Evolutionary conservation across 345 rosid species (phyloP).

Genomic region (Arabidopsis suecica): DNA sequence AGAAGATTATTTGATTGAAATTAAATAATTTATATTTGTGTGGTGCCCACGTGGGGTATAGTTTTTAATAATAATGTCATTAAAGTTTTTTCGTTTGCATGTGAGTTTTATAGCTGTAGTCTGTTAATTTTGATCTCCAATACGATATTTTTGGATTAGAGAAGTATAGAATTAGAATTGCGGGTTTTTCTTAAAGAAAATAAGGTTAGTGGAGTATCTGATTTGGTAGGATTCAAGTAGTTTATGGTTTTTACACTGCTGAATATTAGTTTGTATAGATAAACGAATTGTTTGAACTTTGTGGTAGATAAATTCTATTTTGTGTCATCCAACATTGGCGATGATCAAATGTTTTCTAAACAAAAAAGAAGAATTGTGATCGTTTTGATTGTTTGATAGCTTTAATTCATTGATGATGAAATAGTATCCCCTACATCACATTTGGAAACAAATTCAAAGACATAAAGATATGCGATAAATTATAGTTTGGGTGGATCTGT

Average conservation of each 20-base stretch:
- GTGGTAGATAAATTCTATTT: neutral
- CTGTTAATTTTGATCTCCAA: neutral
- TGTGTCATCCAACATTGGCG: neutral
- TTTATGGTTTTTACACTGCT: too few relatives aligned
- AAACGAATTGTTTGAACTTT: neutral
- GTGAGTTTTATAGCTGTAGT: neutral
- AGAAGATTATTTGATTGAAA: slow-evolving; percentile 14
- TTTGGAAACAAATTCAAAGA: neutral
- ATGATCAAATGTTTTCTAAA: neutral
- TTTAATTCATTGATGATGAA: neutral
- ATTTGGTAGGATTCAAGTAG: neutral
- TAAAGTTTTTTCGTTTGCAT: slow-evolving; percentile 35
- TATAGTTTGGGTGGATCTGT: slow-evolving; percentile 2
- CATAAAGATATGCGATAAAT: neutral
- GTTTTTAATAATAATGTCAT: slow-evolving; percentile 23
- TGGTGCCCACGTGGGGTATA: slow-evolving; percentile 39
- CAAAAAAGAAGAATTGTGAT: too few relatives aligned
- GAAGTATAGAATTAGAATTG: too few relatives aligned
- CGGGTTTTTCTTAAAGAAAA: too few relatives aligned
- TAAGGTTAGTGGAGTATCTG: neutral
- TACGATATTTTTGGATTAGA: too few relatives aligned
- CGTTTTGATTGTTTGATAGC: neutral
- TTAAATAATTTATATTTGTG: slow-evolving; percentile 1
- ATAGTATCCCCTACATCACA: neutral
- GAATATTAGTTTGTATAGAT: neutral